A percentile compares a stretch with the other conserved stretches of the same genome.
These are phyloP conservation scores for sunflower (Helianthus annuus) DNA, from an alignment of 129 eudicot genomes.

Conservation along the genomic window HanXRQr2.0-SUNRISE NC_035447.2:64480313-64480812, in stretches of 20 bases:
- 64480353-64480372: constrained; percentile 64
- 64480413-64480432: constrained; percentile 57
- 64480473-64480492: constrained; percentile 71
- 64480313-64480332: constrained; percentile 64
- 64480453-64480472: constrained; percentile 69
- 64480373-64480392: constrained; percentile 63
- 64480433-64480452: constrained; percentile 59
- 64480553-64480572: constrained; percentile 78
- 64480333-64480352: constrained; percentile 59
- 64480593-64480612: constrained; percentile 67
- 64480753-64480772: background rate
- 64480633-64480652: constrained; percentile 16
- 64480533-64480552: constrained; percentile 65
- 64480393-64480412: constrained; percentile 54
- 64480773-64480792: background rate
- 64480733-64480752: background rate
- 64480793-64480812: background rate
- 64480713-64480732: background rate
- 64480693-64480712: constrained; percentile 22
- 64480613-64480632: constrained; percentile 19
- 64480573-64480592: constrained; percentile 63
- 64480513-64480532: constrained; percentile 60
- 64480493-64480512: constrained; percentile 78
- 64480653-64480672: constrained; percentile 19
- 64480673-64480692: constrained; percentile 9